A percentile compares a stretch with the other conserved stretches of the same genome.
phyloP scores from a whole-genome alignment of 1,284 basidiomycete species.

The Polyporus tsugae region DNA sequence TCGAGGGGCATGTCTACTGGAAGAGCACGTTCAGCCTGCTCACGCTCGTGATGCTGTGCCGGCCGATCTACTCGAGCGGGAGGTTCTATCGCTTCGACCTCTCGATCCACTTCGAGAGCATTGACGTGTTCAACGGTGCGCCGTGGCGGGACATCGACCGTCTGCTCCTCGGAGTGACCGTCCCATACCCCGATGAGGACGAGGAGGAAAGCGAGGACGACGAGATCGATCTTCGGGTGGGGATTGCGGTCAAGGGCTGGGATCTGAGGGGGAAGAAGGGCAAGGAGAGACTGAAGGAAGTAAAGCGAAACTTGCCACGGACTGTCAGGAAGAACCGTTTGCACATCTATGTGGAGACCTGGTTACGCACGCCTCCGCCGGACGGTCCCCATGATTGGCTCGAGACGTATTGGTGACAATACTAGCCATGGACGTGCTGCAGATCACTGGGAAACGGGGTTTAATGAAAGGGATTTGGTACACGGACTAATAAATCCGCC shows the following conservation, averaged over 20 bases:
- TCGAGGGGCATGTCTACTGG: slow-evolving; percentile 17
- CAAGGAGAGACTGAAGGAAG: slow-evolving; percentile 5
- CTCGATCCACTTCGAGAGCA: slow-evolving; percentile 16
- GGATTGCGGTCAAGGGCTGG: slow-evolving; percentile 13
- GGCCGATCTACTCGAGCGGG: slow-evolving; percentile 1
- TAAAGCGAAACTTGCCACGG: slow-evolving; percentile 6
- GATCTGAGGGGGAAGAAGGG: neutral
- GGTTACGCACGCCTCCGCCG: neutral
- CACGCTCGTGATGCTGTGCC: slow-evolving; percentile 18
- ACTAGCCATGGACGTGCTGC: neutral
- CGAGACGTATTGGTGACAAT: neutral
- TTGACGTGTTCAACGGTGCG: slow-evolving; percentile 16
- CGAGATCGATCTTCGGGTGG: neutral
- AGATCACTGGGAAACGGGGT: neutral
- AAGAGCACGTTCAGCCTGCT: slow-evolving; percentile 17
- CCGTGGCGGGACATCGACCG: slow-evolving; percentile 20
- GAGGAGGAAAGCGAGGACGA: neutral
- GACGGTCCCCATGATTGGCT: neutral
- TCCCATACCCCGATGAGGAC: neutral
- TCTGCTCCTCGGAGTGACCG: slow-evolving; percentile 3
- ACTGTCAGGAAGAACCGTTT: slow-evolving; percentile 6
- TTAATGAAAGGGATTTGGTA: neutral
- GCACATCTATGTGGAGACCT: neutral
- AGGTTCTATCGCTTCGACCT: slow-evolving; percentile 13
- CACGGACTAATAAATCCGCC: neutral